Conservation (phyloP, 2,329 filamentous ascomycete species). For the Pyricularia pennisetigena region DNA sequence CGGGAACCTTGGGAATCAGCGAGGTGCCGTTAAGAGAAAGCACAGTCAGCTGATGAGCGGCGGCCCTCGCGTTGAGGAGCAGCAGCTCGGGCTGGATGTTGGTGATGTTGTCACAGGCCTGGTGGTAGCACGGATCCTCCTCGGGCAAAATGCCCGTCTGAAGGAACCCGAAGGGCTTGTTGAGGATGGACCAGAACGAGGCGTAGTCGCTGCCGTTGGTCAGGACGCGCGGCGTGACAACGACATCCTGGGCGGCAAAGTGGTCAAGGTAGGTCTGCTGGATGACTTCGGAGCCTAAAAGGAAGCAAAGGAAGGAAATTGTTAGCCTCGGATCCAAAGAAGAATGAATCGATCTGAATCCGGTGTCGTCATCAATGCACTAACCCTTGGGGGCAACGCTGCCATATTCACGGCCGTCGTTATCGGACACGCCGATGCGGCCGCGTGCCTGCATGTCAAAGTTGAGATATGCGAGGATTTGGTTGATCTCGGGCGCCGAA, state of each 20-base stretch:
- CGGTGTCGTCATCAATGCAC: slow-evolving; percentile 11
- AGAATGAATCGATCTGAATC: neutral
- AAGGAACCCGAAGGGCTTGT: slow-evolving; percentile 51
- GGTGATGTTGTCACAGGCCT: slow-evolving; percentile 47
- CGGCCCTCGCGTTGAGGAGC: slow-evolving; percentile 43
- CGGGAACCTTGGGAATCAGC: slow-evolving; percentile 20
- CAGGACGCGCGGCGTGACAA: slow-evolving; percentile 39
- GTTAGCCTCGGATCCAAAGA: slow-evolving; percentile 6
- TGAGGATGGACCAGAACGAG: slow-evolving; percentile 27
- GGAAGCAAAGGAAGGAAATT: slow-evolving; percentile 12
- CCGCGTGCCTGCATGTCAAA: slow-evolving; percentile 62
- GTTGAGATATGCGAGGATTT: slow-evolving; percentile 52
- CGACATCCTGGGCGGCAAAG: slow-evolving; percentile 20
- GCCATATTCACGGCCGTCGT: slow-evolving; percentile 59
- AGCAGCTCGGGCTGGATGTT: slow-evolving; percentile 49
- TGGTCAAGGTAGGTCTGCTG: slow-evolving; percentile 41
- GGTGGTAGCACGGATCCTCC: slow-evolving; percentile 56
- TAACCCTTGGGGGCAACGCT: slow-evolving; percentile 39
- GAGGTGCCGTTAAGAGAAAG: slow-evolving; percentile 19
- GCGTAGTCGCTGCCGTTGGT: slow-evolving; percentile 67
- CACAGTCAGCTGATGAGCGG: slow-evolving; percentile 31
- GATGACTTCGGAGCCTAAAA: slow-evolving; percentile 40
- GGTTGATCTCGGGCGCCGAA: slow-evolving; percentile 45
- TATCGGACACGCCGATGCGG: slow-evolving; percentile 59
- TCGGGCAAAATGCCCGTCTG: slow-evolving; percentile 57